A percentile compares a stretch with the other conserved stretches of the same genome.
Evolutionary conservation across 495 filamentous ascomycete genomes (phyloP).

Genomic region (Tuber microsphaerosporum): DNA sequence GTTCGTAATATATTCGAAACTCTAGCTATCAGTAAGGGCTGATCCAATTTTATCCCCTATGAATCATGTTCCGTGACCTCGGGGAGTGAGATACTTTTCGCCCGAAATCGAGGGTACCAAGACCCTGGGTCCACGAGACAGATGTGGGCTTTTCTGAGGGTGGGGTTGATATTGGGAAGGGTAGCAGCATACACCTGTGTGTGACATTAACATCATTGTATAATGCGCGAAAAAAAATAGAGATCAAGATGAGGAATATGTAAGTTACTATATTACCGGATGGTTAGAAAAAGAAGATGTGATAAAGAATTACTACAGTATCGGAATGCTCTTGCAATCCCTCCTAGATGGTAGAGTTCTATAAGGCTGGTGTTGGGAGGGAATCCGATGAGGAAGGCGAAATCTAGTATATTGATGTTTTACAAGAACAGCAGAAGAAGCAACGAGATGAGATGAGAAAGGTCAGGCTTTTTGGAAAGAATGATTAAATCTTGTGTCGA

Average conservation of each 20-base stretch:
- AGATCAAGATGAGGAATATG: neutral
- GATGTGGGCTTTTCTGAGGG: neutral
- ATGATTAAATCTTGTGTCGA: neutral
- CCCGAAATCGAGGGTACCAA: neutral
- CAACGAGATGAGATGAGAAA: neutral
- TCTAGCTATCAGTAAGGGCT: neutral
- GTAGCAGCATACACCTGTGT: neutral
- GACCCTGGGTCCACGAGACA: neutral
- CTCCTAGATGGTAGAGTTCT: neutral
- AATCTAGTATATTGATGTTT: neutral
- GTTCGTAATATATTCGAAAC: neutral
- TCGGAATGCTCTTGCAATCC: neutral
- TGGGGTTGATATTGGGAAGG: neutral
- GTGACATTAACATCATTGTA: neutral
- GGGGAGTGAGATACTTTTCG: neutral
- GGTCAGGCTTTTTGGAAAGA: neutral
- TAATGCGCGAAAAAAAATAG: neutral
- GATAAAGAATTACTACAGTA: neutral
- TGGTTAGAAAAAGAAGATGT: neutral
- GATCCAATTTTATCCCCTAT: neutral
- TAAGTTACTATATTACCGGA: neutral
- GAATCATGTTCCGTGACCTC: neutral
- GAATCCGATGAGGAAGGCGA: neutral
- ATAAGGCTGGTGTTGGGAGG: neutral
- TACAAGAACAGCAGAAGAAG: neutral